Percentiles rank a stretch among this genome's conserved stretches.
These are phyloP conservation scores for Escovopsis sp. DNA, from an alignment of 2,329 filamentous ascomycete genomes.

Conservation along the genomic window DNA sequence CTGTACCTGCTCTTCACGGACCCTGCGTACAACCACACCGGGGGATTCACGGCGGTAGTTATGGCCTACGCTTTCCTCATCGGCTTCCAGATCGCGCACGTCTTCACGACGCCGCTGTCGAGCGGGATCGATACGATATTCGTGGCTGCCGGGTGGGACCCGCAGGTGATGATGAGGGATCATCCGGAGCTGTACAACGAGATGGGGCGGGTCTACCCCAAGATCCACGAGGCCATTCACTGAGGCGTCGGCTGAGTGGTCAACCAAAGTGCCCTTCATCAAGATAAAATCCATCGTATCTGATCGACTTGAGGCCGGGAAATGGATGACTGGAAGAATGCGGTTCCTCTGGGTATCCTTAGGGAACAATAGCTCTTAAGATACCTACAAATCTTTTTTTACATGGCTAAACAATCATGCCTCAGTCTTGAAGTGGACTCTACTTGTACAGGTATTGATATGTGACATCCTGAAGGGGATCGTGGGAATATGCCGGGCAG, in stretches of 20 bases:
- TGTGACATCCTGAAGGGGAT: too few relatives aligned
- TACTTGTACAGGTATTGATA: too few relatives aligned
- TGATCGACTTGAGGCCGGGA: too few relatives aligned
- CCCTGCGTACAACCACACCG: constrained; percentile 58
- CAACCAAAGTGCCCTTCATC: too few relatives aligned
- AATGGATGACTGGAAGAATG: too few relatives aligned
- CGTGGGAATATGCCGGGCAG: too few relatives aligned
- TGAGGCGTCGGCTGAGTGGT: background rate
- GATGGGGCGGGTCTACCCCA: constrained; percentile 71
- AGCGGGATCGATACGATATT: constrained; percentile 90
- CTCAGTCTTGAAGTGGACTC: too few relatives aligned
- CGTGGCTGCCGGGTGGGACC: constrained; percentile 58
- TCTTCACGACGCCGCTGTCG: constrained; percentile 77
- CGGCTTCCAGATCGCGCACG: constrained; percentile 75
- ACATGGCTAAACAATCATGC: too few relatives aligned
- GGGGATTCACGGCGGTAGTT: constrained; percentile 59
- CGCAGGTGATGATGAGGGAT: constrained; percentile 60
- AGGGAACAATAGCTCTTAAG: too few relatives aligned
- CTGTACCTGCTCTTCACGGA: constrained; percentile 73
- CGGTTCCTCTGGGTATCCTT: too few relatives aligned
- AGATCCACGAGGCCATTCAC: constrained; percentile 62
- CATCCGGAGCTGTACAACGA: constrained; percentile 69
- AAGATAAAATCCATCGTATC: too few relatives aligned
- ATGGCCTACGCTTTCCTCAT: constrained; percentile 81
- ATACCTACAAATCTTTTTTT: too few relatives aligned